Conservation (phyloP, 1,284 basidiomycete genomes). For the Sanghuangporus baumii region DNA sequence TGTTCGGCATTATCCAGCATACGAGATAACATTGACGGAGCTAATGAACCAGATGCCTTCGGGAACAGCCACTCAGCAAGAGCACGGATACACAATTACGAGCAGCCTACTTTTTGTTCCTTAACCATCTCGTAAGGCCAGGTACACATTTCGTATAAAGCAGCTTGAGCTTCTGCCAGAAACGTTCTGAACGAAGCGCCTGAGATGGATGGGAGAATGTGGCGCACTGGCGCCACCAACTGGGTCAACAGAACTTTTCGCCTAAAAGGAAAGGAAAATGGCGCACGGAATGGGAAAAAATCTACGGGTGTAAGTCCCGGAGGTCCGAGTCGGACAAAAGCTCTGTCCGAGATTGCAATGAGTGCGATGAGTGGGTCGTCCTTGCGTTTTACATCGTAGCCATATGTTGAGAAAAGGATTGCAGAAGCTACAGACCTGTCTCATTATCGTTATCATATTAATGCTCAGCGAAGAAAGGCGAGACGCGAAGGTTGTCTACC, state of each 20-base stretch:
- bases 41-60: not conserved
- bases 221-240: not conserved
- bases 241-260: not conserved
- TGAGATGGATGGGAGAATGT: not conserved
- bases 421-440: not conserved
- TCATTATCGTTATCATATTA: not conserved
- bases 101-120: not conserved
- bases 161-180: not conserved
- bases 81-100: not conserved
- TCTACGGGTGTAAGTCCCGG: constrained; percentile 25
- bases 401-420: constrained; percentile 5
- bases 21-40: not conserved
- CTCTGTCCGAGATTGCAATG: not conserved
- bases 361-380: constrained; percentile 1
- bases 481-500: not conserved
- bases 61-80: not conserved
- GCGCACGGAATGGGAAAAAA: constrained; percentile 22
- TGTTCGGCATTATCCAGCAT: constrained; percentile 9
- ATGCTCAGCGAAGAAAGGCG: not conserved
- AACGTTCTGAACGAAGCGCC: not conserved
- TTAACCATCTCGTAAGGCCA: not conserved
- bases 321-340: not conserved
- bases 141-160: not conserved
- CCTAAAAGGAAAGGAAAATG: not conserved
- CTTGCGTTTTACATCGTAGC: not conserved